These are phyloP conservation scores for Tuber borchii DNA, from an alignment of 495 filamentous ascomycete species.

Conservation along the genomic window DNA sequence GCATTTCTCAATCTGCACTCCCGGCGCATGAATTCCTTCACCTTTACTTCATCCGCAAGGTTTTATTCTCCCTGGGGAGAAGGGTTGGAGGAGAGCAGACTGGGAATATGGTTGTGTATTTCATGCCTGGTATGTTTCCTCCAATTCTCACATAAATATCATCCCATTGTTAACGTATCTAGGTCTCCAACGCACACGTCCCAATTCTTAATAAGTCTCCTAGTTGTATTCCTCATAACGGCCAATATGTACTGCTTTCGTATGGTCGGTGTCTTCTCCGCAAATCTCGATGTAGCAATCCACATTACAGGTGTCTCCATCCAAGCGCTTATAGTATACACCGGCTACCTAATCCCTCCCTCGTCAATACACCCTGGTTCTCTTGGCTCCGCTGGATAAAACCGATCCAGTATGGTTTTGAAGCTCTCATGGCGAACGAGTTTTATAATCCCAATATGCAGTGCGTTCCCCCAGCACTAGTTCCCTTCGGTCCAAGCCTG, in stretches of 20 bases:
- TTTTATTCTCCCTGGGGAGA: no score
- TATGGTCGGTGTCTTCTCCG: constrained; percentile 58
- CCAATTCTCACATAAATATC: neutral
- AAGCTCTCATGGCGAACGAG: constrained; percentile 62
- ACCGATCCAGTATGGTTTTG: constrained; percentile 69
- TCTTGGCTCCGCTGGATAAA: constrained; percentile 72
- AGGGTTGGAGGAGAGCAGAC: no score
- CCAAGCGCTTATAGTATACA: constrained; percentile 66
- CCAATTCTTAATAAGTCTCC: constrained; percentile 74
- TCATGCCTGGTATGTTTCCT: constrained; percentile 50
- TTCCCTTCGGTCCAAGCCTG: constrained; percentile 46
- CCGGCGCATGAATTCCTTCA: no score
- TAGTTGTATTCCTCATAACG: constrained; percentile 57
- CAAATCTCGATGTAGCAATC: constrained; percentile 60
- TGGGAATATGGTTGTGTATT: constrained; percentile 72
- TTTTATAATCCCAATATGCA: constrained; percentile 50
- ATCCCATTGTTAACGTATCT: constrained; percentile 29
- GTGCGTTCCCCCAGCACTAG: constrained; percentile 50
- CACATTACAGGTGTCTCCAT: constrained; percentile 59
- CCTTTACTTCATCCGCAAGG: no score
- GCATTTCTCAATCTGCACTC: constrained; percentile 75
- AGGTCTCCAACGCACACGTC: constrained; percentile 61
- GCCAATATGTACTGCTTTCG: constrained; percentile 74
- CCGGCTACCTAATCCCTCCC: constrained; percentile 63
- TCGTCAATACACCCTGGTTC: constrained; percentile 74